These are phyloP conservation scores for Hyphopichia khmerensis DNA, from an alignment of 1,139 yeast genomes.

Conservation along the genomic window DNA sequence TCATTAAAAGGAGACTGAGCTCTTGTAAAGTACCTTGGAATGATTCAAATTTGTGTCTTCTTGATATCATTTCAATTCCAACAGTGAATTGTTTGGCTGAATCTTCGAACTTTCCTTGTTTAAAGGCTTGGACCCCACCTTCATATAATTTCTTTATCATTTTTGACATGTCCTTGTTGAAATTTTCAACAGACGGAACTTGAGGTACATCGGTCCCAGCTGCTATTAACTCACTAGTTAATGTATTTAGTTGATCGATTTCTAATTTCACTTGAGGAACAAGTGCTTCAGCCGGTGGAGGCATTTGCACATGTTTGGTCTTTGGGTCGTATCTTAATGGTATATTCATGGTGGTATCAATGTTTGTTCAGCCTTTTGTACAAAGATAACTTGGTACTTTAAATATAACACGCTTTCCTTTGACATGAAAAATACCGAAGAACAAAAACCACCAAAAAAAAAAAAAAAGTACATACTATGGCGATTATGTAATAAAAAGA, in stretches of 20 bases:
- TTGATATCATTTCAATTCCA: conserved; percentile 79
- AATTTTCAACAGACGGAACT: conserved; percentile 50
- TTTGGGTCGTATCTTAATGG: conserved; percentile 28
- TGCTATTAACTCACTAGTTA: conserved; percentile 59
- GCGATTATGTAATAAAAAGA: conserved; percentile 1
- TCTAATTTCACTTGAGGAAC: conserved; percentile 43
- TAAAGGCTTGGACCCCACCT: conserved; percentile 64
- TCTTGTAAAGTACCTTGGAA: conserved; percentile 81
- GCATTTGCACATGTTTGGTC: conserved; percentile 24
- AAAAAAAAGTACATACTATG: neutral
- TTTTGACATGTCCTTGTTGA: conserved; percentile 57
- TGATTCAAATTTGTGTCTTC: conserved; percentile 84
- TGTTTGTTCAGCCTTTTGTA: too few relatives aligned
- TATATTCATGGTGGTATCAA: conserved; percentile 17
- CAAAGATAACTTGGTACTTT: too few relatives aligned
- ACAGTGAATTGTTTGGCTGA: conserved; percentile 71
- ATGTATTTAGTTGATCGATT: conserved; percentile 60
- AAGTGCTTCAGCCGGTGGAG: conserved; percentile 18
- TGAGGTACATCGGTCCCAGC: conserved; percentile 71
- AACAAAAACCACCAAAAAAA: too few relatives aligned
- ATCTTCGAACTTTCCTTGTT: conserved; percentile 61
- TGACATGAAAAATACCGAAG: too few relatives aligned
- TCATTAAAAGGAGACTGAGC: conserved; percentile 65
- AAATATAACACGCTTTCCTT: conserved; percentile 1
- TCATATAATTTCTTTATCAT: conserved; percentile 75